Evolutionary conservation across 1,139 yeast genomes (phyloP).

Genomic region (Saccharomyces hybrid): DNA sequence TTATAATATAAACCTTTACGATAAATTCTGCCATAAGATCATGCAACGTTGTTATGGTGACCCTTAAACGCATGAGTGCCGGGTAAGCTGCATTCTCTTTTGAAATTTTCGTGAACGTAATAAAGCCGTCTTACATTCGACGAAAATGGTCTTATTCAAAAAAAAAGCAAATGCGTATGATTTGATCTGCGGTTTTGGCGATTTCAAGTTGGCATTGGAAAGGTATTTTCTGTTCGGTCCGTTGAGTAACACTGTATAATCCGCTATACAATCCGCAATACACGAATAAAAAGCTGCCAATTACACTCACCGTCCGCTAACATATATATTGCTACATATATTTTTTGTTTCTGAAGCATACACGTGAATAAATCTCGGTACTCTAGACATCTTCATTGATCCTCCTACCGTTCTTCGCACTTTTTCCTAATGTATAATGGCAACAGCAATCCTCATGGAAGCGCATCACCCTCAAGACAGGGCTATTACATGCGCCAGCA

Average conservation of each 20-base stretch:
- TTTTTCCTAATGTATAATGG: not conserved
- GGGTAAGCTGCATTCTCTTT: not conserved
- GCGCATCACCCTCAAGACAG: not conserved
- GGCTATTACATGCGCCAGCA: constrained; percentile 5
- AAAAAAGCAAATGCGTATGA: not conserved
- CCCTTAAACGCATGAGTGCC: not conserved
- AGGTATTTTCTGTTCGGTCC: not conserved
- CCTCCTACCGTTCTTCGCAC: not conserved
- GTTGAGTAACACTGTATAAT: not conserved
- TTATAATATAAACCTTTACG: constrained; percentile 4
- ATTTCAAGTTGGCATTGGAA: not conserved
- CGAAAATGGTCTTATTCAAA: not conserved
- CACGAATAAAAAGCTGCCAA: not conserved
- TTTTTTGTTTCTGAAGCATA: not conserved
- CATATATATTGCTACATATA: not conserved
- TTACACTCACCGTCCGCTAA: not conserved
- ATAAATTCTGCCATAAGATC: not conserved
- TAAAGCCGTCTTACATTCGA: not conserved
- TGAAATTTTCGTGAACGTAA: no score
- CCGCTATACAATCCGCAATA: not conserved
- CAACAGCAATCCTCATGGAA: not conserved
- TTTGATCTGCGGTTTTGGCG: not conserved
- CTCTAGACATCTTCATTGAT: not conserved
- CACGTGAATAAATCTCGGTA: not conserved
- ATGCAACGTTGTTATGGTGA: no score